Conservation (phyloP, 225 moss, liverwort and hornwort species). For the Physcomitrellopsis africana region DNA sequence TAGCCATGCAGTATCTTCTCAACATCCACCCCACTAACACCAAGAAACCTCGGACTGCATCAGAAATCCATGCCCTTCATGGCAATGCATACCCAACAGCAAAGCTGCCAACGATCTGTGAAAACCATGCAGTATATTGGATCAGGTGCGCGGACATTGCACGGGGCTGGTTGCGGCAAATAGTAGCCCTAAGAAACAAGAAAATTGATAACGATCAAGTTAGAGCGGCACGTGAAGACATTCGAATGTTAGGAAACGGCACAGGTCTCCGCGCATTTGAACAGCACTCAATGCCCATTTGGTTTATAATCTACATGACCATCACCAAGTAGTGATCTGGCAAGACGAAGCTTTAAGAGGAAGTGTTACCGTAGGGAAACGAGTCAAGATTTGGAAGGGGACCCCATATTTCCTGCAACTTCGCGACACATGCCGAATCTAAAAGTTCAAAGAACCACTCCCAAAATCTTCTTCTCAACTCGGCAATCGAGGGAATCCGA, state of each 20-base stretch:
- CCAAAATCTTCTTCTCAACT: neutral
- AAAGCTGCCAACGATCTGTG: neutral
- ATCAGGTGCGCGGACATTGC: constrained; percentile 10
- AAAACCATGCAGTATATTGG: neutral
- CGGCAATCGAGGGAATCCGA: neutral
- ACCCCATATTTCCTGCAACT: constrained; percentile 18
- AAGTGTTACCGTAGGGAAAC: constrained; percentile 23
- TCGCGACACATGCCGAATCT: neutral
- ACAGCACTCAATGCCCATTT: neutral
- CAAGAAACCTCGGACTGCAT: neutral
- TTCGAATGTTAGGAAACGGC: neutral
- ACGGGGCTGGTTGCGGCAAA: neutral
- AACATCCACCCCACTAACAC: neutral
- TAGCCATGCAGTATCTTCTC: constrained; percentile 14
- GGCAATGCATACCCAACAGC: neutral
- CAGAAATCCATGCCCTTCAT: constrained; percentile 5
- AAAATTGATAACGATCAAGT: neutral
- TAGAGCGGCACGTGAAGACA: neutral
- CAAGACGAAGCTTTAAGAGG: constrained; percentile 29
- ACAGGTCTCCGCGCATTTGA: neutral
- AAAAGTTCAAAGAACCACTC: neutral
- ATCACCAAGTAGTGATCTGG: neutral
- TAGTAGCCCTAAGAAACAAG: constrained; percentile 25
- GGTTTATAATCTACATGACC: constrained; percentile 7
- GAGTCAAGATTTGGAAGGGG: constrained; percentile 9